These are phyloP conservation scores for Alisma plantagoaquatica DNA, from an alignment of 106 monocot species.

Conservation along the genomic window DNA sequence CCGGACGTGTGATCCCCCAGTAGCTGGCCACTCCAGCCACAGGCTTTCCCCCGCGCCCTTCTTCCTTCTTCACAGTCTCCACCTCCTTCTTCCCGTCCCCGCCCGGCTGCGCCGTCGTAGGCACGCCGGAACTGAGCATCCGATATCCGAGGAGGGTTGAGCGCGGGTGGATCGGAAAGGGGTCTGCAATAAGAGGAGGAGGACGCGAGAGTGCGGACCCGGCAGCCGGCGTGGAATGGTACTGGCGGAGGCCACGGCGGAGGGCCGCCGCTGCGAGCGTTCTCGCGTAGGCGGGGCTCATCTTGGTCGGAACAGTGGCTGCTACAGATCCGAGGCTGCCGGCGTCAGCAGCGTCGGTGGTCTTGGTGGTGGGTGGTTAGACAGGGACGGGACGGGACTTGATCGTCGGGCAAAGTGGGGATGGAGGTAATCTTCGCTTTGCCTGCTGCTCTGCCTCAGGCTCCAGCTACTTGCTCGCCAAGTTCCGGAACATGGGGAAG, in stretches of 20 bases:
- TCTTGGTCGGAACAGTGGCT: too few species aligned
- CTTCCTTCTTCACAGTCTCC: constrained; percentile 9
- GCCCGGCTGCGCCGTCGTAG: not conserved
- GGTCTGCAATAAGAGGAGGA: not conserved
- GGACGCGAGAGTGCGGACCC: not conserved
- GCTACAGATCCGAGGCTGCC: too few species aligned
- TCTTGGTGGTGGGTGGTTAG: too few species aligned
- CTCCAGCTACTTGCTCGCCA: too few species aligned
- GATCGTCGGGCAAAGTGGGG: too few species aligned
- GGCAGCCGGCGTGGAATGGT: not conserved
- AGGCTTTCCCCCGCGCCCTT: not conserved
- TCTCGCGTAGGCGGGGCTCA: not conserved
- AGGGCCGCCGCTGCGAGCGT: not conserved
- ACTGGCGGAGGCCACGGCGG: not conserved
- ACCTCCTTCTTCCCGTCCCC: too few species aligned
- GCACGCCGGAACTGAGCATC: not conserved
- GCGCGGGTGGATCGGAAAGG: not conserved
- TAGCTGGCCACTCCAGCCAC: not conserved
- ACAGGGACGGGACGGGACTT: too few species aligned
- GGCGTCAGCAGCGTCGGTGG: too few species aligned
- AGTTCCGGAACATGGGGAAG: too few species aligned
- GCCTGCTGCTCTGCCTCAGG: too few species aligned
- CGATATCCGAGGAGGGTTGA: not conserved
- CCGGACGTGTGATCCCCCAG: constrained; percentile 2
- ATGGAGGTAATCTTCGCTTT: too few species aligned